These are phyloP conservation scores for Guyanaporus albipodus DNA, from an alignment of 768 basidiomycete genomes.

Conservation along the genomic window DNA sequence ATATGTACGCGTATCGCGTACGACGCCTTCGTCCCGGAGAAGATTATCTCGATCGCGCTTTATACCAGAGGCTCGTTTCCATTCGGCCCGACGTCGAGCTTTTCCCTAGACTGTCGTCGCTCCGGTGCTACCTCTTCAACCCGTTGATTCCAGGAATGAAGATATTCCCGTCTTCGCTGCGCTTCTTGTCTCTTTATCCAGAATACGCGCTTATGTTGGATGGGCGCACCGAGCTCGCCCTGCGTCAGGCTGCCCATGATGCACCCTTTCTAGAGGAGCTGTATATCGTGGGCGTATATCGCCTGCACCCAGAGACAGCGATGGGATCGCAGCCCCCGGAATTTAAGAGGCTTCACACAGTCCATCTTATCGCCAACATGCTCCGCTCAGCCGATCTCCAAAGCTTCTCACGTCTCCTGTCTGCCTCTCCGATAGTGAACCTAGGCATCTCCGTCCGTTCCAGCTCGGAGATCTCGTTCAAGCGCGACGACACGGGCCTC, in stretches of 20 bases:
- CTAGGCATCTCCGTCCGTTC: constrained; percentile 7
- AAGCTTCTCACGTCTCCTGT: constrained; percentile 7
- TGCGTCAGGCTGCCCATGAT: constrained; percentile 14
- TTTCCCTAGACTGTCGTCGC: constrained; percentile 13
- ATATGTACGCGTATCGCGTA: constrained; percentile 16
- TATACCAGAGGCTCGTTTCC: constrained; percentile 15
- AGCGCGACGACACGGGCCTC: background rate
- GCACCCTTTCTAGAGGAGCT: constrained; percentile 13
- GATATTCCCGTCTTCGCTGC: constrained; percentile 16
- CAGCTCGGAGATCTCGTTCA: constrained; percentile 1
- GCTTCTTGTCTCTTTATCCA: constrained; percentile 7
- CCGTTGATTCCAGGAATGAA: constrained; percentile 7
- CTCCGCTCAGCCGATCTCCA: constrained; percentile 7
- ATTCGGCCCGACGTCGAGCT: constrained; percentile 7
- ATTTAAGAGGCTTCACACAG: constrained; percentile 8
- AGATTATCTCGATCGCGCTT: constrained; percentile 9
- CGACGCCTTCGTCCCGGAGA: constrained; percentile 5
- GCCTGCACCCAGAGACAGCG: background rate
- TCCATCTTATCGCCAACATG: constrained; percentile 5
- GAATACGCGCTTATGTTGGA: constrained; percentile 10
- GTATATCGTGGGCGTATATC: constrained; percentile 2
- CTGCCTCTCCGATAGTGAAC: constrained; percentile 2
- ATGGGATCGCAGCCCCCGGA: background rate
- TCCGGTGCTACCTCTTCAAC: constrained; percentile 10
- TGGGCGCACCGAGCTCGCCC: constrained; percentile 12